Conservation (phyloP, 2,329 filamentous ascomycete genomes). For the Neurospora sp. region DNA sequence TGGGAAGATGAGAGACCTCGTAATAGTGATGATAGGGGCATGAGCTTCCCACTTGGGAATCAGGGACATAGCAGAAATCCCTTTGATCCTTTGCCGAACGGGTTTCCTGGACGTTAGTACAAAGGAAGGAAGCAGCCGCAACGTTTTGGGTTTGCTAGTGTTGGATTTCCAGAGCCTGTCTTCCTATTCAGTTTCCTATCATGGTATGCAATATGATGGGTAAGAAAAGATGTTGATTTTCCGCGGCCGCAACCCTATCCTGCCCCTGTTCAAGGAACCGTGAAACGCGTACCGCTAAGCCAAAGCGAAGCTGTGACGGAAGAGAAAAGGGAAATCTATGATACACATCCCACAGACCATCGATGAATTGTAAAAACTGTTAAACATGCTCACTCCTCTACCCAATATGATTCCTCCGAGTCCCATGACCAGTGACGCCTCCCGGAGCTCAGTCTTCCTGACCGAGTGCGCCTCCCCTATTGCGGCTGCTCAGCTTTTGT, state of each 20-base stretch:
- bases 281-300: background rate
- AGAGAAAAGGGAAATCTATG: background rate
- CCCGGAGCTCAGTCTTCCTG: background rate
- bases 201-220: background rate
- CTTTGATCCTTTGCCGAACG: background rate
- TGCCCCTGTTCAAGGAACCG: background rate
- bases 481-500: constrained; percentile 17
- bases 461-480: background rate
- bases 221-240: background rate
- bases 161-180: background rate
- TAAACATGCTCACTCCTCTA: background rate
- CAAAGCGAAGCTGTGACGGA: background rate
- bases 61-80: background rate
- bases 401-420: background rate
- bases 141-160: background rate
- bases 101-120: background rate
- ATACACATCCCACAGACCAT: background rate
- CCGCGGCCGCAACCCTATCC: background rate
- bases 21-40: background rate
- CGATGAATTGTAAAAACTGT: background rate
- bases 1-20: background rate
- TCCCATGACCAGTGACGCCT: background rate
- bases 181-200: background rate
- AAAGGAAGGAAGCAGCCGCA: background rate
- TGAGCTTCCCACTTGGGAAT: background rate